phyloP scores from a whole-genome alignment of 352 stramenopile genomes.

The Phytophthora fragariae region DNA sequence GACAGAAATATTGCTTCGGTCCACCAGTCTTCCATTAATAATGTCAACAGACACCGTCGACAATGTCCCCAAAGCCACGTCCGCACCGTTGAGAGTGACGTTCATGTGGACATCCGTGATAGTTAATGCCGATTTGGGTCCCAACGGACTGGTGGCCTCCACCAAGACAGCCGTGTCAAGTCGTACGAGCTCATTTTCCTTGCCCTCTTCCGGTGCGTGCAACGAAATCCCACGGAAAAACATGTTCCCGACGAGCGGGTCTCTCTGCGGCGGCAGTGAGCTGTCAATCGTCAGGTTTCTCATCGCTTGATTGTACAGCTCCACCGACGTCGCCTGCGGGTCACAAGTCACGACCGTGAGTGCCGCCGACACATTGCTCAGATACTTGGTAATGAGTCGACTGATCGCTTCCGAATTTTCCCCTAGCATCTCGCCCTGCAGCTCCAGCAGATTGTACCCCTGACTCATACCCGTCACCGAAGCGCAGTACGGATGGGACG shows the following conservation, averaged over 20 bases:
- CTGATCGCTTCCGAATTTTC: constrained; percentile 73
- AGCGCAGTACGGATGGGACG: constrained; percentile 69
- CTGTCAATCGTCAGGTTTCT: constrained; percentile 74
- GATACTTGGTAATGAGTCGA: constrained; percentile 78
- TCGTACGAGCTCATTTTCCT: constrained; percentile 54
- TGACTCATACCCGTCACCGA: constrained; percentile 42
- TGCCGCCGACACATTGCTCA: constrained; percentile 61
- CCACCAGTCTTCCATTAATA: constrained; percentile 59
- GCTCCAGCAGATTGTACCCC: constrained; percentile 78
- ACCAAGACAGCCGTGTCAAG: constrained; percentile 66
- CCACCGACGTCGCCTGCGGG: constrained; percentile 64
- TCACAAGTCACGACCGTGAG: constrained; percentile 73
- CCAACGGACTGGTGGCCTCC: constrained; percentile 75
- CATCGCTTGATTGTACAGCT: constrained; percentile 80
- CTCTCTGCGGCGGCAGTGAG: constrained; percentile 62
- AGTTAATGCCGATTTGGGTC: constrained; percentile 60
- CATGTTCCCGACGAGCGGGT: constrained; percentile 66
- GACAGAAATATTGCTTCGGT: constrained; percentile 77
- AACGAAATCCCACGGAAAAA: constrained; percentile 72
- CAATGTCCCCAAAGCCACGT: constrained; percentile 56
- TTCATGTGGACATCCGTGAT: constrained; percentile 71
- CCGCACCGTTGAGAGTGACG: constrained; percentile 54
- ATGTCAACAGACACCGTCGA: constrained; percentile 65
- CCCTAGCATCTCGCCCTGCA: constrained; percentile 72
- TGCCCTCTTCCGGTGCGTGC: constrained; percentile 47